phyloP scores from a whole-genome alignment of 345 rosid genomes.

The Noccaea caerulescens region DNA sequence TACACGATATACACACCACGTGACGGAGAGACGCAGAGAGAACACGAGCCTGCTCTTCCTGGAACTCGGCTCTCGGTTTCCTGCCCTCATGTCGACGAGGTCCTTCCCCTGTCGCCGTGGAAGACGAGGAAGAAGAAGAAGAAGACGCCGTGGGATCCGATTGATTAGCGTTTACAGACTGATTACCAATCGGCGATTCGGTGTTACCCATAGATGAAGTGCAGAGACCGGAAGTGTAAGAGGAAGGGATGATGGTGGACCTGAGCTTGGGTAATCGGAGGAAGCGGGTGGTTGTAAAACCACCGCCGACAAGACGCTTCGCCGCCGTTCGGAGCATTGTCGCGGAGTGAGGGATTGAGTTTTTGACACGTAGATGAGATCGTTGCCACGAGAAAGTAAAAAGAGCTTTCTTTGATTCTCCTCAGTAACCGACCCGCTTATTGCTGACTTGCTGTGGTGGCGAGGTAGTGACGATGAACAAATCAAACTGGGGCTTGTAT shows the following conservation, averaged over 20 bases:
- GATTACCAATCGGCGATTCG: conserved; percentile 39
- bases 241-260: conserved; percentile 33
- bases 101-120: conserved; percentile 51
- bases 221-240: conserved; percentile 47
- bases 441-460: not conserved
- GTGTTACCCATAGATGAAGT: conserved; percentile 38
- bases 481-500: conserved; percentile 9
- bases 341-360: conserved; percentile 1
- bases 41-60: conserved; percentile 78
- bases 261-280: conserved; percentile 39
- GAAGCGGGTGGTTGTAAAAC: conserved; percentile 31
- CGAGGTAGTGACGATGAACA: conserved; percentile 1
- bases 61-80: conserved; percentile 58
- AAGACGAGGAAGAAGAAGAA: conserved; percentile 40
- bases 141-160: conserved; percentile 47
- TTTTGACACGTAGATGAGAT: conserved; percentile 34
- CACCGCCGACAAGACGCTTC: conserved; percentile 51
- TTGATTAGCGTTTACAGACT: conserved; percentile 35
- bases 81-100: conserved; percentile 47
- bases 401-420: conserved; percentile 25
- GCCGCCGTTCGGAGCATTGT: conserved; percentile 71
- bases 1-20: conserved; percentile 56
- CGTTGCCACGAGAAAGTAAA: conserved; percentile 27
- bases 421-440: conserved; percentile 12
- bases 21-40: conserved; percentile 79